These are phyloP conservation scores for Alternaria alternata DNA, from an alignment of 2,329 filamentous ascomycete genomes.

Conservation along the genomic window DNA sequence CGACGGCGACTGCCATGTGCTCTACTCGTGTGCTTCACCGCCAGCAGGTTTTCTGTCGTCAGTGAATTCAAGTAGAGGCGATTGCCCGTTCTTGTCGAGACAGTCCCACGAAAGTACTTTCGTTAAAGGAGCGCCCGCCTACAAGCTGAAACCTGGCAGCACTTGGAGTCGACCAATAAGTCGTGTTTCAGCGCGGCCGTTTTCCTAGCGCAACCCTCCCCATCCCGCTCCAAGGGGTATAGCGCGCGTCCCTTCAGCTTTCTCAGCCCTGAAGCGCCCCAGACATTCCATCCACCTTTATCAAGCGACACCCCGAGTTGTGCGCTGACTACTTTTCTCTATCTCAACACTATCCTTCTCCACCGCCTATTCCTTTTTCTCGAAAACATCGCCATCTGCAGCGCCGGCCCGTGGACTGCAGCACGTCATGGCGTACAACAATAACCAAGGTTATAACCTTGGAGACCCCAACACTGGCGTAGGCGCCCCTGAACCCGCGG, in stretches of 20 bases:
- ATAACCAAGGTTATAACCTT: conserved; percentile 34
- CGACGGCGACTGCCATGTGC: conserved; percentile 8
- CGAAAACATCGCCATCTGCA: conserved; percentile 24
- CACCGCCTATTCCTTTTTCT: conserved; percentile 21
- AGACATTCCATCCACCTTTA: conserved; percentile 36
- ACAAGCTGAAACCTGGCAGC: conserved; percentile 29
- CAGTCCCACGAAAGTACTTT: conserved; percentile 21
- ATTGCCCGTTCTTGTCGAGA: conserved; percentile 13
- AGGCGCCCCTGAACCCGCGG: conserved; percentile 25
- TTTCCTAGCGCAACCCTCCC: conserved; percentile 28
- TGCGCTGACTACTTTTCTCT: conserved; percentile 24
- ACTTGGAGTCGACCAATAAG: conserved; percentile 19
- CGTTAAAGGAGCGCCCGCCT: conserved; percentile 33
- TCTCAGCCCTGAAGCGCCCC: conserved; percentile 27
- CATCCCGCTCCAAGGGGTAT: conserved; percentile 14
- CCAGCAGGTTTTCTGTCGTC: conserved; percentile 10
- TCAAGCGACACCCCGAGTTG: conserved; percentile 35
- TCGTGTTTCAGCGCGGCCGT: conserved; percentile 34
- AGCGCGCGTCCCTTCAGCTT: conserved; percentile 20
- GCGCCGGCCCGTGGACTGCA: conserved; percentile 36
- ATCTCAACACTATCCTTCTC: conserved; percentile 22
- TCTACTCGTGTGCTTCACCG: conserved; percentile 19
- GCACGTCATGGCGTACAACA: conserved; percentile 51
- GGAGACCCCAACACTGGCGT: conserved; percentile 49
- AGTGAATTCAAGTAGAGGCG: conserved; percentile 6